phyloP scores from a whole-genome alignment of 208 protist genomes.

The Phytomonas francai region DNA sequence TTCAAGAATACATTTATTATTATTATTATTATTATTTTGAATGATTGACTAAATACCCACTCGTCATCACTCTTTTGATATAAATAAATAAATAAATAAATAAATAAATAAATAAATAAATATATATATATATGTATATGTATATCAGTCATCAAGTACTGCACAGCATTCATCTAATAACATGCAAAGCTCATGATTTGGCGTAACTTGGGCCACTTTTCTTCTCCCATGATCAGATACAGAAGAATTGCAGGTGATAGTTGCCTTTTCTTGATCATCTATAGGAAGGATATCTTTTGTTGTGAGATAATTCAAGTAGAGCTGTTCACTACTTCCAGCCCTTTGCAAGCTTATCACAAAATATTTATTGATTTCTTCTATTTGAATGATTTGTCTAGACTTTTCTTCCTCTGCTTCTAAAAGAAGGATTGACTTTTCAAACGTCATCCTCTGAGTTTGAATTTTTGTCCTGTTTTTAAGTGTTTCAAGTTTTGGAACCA shows the following conservation, averaged over 20 bases:
- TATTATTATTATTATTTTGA: neutral
- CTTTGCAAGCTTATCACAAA: neutral
- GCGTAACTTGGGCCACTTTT: neutral
- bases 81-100: no score
- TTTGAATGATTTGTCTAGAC: neutral
- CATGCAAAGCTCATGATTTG: neutral
- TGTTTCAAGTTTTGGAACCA: neutral
- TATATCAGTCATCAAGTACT: neutral
- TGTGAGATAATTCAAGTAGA: neutral
- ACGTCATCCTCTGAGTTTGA: neutral
- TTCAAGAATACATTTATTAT: neutral
- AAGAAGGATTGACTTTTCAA: neutral
- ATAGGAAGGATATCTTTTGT: neutral
- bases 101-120: neutral
- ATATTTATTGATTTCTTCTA: neutral
- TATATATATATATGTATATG: conserved; percentile 4
- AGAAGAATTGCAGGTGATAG: neutral
- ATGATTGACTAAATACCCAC: neutral
- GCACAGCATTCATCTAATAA: neutral
- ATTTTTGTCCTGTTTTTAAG: neutral
- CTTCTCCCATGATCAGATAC: neutral
- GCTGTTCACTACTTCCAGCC: neutral
- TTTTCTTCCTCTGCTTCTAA: neutral
- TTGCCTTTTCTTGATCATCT: neutral
- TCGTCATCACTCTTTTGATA: no score